Percentiles rank a stretch among this genome's conserved stretches.
These are phyloP conservation scores for Hygrophoropsis aurantiaca DNA, from an alignment of 768 basidiomycete genomes.

Conservation along the genomic window DNA sequence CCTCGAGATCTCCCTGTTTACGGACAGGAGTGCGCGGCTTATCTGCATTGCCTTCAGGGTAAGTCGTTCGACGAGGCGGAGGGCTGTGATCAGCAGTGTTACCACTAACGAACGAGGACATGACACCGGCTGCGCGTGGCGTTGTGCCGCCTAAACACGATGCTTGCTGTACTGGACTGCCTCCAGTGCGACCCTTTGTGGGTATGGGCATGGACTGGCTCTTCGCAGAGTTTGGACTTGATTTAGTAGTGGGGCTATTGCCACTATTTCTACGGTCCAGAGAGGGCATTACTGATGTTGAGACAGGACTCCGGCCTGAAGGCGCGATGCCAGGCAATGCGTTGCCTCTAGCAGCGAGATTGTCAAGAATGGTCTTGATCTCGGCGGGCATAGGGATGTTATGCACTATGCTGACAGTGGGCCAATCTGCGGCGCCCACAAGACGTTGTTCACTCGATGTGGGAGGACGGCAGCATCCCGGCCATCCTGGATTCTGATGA, in stretches of 20 bases:
- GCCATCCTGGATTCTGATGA: slow-evolving; percentile 78
- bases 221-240: slow-evolving; percentile 38
- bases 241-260: slow-evolving; percentile 23
- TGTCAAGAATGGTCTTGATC: slow-evolving; percentile 67
- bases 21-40: slow-evolving; percentile 60
- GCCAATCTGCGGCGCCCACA: slow-evolving; percentile 78
- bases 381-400: slow-evolving; percentile 71
- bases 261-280: slow-evolving; percentile 49
- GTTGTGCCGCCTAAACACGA: slow-evolving; percentile 23
- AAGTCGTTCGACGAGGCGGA: slow-evolving; percentile 48
- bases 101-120: slow-evolving; percentile 46
- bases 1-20: slow-evolving; percentile 57
- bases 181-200: slow-evolving; percentile 48
- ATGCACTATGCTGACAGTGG: slow-evolving; percentile 73
- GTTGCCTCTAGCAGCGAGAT: slow-evolving; percentile 42
- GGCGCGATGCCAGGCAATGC: slow-evolving; percentile 29
- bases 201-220: slow-evolving; percentile 36
- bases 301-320: slow-evolving; percentile 32
- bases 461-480: slow-evolving; percentile 86
- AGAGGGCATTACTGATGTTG: slow-evolving; percentile 25
- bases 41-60: slow-evolving; percentile 51
- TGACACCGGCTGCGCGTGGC: slow-evolving; percentile 24
- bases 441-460: slow-evolving; percentile 53
- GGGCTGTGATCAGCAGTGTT: slow-evolving; percentile 46
- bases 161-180: slow-evolving; percentile 45